phyloP scores from a whole-genome alignment of 2,329 filamentous ascomycete genomes.

The Calonectria ilicicola region DNA sequence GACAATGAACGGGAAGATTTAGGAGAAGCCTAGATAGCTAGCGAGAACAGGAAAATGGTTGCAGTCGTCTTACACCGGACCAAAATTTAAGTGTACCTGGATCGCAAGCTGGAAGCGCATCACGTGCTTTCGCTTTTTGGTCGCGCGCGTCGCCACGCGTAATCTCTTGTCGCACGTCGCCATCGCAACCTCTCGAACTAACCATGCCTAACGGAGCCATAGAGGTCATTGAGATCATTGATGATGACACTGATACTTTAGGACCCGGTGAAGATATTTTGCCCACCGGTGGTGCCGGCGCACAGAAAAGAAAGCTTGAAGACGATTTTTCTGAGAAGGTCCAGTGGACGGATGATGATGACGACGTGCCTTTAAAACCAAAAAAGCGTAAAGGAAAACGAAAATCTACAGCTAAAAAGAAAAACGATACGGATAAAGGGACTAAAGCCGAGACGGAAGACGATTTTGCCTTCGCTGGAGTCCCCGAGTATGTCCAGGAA shows the following conservation, averaged over 20 bases:
- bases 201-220: slow-evolving; percentile 28
- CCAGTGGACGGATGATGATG: slow-evolving; percentile 70
- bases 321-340: slow-evolving; percentile 56
- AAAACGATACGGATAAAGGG: slow-evolving; percentile 39
- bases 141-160: slow-evolving; percentile 35
- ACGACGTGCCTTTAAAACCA: slow-evolving; percentile 68
- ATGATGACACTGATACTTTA: slow-evolving; percentile 38
- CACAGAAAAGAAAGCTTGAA: slow-evolving; percentile 53
- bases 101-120: not conserved
- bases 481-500: slow-evolving; percentile 79
- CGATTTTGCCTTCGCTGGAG: slow-evolving; percentile 63
- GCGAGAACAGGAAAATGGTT: not conserved
- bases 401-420: slow-evolving; percentile 46
- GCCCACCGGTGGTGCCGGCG: slow-evolving; percentile 14
- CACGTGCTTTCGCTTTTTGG: slow-evolving; percentile 40
- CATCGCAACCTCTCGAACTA: not conserved
- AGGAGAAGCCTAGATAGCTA: not conserved
- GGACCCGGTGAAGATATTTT: slow-evolving; percentile 29
- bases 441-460: slow-evolving; percentile 53
- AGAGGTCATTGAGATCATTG: slow-evolving; percentile 43
- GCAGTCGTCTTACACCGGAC: not conserved
- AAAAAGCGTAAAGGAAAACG: slow-evolving; percentile 51
- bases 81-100: not conserved
- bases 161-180: slow-evolving; percentile 4
- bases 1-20: not conserved